Conservation (phyloP, 176 grass and related monocot species). For the Elymus sibiricus region DNA sequence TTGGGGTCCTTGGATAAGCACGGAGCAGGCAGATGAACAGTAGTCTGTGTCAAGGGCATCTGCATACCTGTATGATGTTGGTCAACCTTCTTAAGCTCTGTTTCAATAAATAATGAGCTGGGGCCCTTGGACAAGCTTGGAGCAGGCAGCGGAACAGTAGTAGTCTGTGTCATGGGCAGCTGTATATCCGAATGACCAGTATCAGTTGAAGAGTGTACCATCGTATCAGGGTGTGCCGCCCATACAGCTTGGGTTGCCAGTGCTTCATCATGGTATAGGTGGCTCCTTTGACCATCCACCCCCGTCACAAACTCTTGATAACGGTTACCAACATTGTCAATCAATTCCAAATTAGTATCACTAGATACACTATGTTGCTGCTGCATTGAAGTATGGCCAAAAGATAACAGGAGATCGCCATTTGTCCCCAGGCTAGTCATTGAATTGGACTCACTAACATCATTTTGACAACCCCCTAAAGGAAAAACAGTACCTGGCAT, state of each 20-base stretch:
- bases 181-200: constrained; percentile 8
- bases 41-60: not conserved
- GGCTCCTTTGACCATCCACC: constrained; percentile 21
- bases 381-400: constrained; percentile 13
- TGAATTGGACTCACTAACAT: constrained; percentile 23
- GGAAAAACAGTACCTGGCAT: constrained; percentile 26
- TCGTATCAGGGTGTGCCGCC: not conserved
- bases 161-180: constrained; percentile 17
- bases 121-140: not conserved
- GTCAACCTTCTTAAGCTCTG: constrained; percentile 19
- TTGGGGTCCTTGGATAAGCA: not conserved
- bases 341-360: constrained; percentile 33
- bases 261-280: constrained; percentile 17
- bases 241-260: constrained; percentile 2
- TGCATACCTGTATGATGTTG: not conserved
- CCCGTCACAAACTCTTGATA: constrained; percentile 17
- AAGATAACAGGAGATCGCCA: not conserved
- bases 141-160: constrained; percentile 10
- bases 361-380: constrained; percentile 6
- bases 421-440: not conserved
- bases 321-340: constrained; percentile 16
- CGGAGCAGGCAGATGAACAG: not conserved
- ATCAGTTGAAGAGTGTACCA: constrained; percentile 21
- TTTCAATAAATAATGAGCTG: constrained; percentile 19
- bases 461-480: constrained; percentile 8